A percentile compares a stretch with the other conserved stretches of the same genome.
Evolutionary conservation across 2,329 filamentous ascomycete genomes (phyloP).

Genomic region (Aureobasidium sp.): DNA sequence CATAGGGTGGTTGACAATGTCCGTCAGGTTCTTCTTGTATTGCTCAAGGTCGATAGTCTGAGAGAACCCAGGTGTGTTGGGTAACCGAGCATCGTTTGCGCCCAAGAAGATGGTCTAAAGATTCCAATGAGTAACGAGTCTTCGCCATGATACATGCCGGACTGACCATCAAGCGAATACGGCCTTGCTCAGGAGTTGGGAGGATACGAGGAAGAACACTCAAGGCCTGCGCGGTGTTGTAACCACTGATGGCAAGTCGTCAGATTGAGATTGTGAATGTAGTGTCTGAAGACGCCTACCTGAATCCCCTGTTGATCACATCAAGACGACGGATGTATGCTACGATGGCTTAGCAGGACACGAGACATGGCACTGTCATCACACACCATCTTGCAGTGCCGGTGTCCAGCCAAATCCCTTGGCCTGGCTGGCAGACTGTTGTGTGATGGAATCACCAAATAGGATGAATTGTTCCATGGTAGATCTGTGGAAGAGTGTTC

Average conservation of each 20-base stretch:
- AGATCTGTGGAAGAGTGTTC: not conserved
- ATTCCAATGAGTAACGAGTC: not conserved
- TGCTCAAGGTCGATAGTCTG: constrained; percentile 72
- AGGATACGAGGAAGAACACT: constrained; percentile 61
- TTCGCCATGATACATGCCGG: not conserved
- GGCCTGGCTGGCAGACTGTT: constrained; percentile 52
- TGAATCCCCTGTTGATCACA: constrained; percentile 79
- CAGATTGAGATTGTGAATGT: not conserved
- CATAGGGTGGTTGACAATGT: constrained; percentile 62
- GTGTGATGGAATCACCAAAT: constrained; percentile 83
- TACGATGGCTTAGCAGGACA: constrained; percentile 27
- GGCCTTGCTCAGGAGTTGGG: constrained; percentile 51
- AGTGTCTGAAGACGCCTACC: constrained; percentile 28
- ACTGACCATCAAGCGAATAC: constrained; percentile 58
- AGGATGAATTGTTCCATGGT: constrained; percentile 55
- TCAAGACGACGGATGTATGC: constrained; percentile 71
- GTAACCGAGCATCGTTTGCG: constrained; percentile 77
- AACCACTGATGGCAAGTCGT: constrained; percentile 49
- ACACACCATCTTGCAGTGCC: constrained; percentile 59
- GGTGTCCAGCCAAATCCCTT: constrained; percentile 67
- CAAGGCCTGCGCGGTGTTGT: constrained; percentile 69
- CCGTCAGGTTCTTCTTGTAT: constrained; percentile 63
- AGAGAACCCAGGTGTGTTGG: constrained; percentile 44
- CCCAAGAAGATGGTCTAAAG: constrained; percentile 68
- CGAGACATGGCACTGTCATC: not conserved